Percentiles rank a stretch among this genome's conserved stretches.
Conservation (phyloP, 345 rosid genomes). For the Rhodamnia argentea region DNA sequence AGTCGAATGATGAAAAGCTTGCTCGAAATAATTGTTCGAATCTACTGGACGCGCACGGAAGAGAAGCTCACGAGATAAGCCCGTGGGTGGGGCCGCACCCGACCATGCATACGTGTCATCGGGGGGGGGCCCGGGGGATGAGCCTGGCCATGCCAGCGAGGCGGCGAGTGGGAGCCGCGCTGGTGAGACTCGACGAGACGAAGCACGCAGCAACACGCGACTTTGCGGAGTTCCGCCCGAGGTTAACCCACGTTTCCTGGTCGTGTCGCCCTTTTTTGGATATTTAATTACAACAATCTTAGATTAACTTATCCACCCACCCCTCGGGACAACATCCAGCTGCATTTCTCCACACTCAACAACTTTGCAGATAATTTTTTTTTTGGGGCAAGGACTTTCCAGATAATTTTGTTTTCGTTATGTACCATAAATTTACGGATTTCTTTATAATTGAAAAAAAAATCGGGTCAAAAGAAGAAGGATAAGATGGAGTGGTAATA, state of each 20-base stretch:
- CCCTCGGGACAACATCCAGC: background rate
- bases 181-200: too few species aligned
- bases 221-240: background rate
- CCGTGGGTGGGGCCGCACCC: background rate
- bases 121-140: background rate
- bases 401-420: background rate
- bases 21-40: too few species aligned
- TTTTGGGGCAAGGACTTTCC: background rate
- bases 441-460: background rate
- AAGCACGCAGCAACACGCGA: background rate
- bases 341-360: background rate
- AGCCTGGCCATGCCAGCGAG: slow-evolving; percentile 10
- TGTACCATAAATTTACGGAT: background rate
- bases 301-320: background rate
- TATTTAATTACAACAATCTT: too few species aligned
- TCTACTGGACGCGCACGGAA: background rate
- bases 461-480: background rate
- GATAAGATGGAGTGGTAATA: background rate
- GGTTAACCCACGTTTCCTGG: background rate
- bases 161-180: slow-evolving; percentile 22
- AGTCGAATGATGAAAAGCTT: too few species aligned
- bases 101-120: background rate
- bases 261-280: background rate
- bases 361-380: background rate
- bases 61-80: background rate